These are phyloP conservation scores for Agarophyton chilense DNA, from an alignment of 23 red algal genomes.

Conservation along the genomic window DNA sequence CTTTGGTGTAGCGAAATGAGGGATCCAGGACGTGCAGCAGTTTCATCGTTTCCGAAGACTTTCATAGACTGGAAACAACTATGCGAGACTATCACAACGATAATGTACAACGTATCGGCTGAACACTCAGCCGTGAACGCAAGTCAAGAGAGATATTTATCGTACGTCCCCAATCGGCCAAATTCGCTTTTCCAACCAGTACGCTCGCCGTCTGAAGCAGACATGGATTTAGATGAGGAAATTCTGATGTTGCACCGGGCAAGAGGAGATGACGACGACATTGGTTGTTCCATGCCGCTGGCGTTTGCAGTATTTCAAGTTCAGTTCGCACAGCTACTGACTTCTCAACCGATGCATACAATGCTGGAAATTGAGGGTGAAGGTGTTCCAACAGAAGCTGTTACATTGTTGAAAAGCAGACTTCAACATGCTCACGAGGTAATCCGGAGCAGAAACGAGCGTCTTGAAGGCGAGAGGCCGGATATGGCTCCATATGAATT, in stretches of 20 bases:
- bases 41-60: slow-evolving; percentile 36
- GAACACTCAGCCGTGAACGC: slow-evolving; percentile 61
- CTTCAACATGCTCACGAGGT: slow-evolving; percentile 16
- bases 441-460: slow-evolving; percentile 14
- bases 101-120: slow-evolving; percentile 43
- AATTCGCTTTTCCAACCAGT: too few relatives aligned
- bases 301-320: slow-evolving; percentile 45
- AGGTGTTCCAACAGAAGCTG: not conserved
- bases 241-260: not conserved
- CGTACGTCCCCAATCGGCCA: slow-evolving; percentile 67
- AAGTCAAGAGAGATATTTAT: slow-evolving; percentile 25
- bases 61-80: not conserved
- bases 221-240: slow-evolving; percentile 23
- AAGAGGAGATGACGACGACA: not conserved
- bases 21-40: slow-evolving; percentile 13
- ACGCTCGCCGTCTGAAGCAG: slow-evolving; percentile 23
- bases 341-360: not conserved
- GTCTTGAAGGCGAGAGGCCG: not conserved
- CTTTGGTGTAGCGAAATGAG: slow-evolving; percentile 60
- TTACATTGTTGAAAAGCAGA: not conserved
- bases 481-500: slow-evolving; percentile 45
- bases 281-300: slow-evolving; percentile 40
- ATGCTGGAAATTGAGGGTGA: slow-evolving; percentile 25
- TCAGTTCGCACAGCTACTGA: slow-evolving; percentile 62
- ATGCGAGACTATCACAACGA: slow-evolving; percentile 47